A percentile compares a stretch with the other conserved stretches of the same genome.
These are phyloP conservation scores for Primulina tabacum DNA, from an alignment of 257 asterid species.

Conservation along the genomic window DNA sequence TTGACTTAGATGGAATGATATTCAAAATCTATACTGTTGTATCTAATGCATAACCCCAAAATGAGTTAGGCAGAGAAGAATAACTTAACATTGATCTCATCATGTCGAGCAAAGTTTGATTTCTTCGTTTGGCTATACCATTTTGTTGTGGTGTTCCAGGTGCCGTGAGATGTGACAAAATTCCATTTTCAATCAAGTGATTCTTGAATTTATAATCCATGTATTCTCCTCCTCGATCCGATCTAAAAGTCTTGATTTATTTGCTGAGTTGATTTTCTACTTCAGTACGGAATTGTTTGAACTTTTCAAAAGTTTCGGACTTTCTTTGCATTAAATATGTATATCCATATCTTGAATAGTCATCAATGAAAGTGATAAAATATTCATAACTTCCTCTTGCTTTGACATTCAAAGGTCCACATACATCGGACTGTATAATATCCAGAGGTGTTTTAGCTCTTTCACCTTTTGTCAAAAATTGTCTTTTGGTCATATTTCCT, in stretches of 20 bases:
- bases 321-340: background rate
- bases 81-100: constrained; percentile 8
- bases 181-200: background rate
- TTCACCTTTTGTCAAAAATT: background rate
- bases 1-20: background rate
- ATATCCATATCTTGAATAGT: background rate
- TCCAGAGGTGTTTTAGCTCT: background rate
- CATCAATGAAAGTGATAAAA: background rate
- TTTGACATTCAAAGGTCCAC: background rate
- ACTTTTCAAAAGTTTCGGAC: background rate
- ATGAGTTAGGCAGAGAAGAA: background rate
- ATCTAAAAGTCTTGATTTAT: background rate
- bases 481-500: background rate
- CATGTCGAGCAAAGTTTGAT: background rate
- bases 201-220: background rate
- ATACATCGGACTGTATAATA: background rate
- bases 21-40: background rate
- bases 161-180: background rate
- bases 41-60: background rate
- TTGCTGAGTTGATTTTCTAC: background rate
- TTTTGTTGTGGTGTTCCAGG: background rate
- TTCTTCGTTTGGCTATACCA: no score
- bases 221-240: background rate
- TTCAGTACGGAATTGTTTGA: no score
- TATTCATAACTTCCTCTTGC: background rate